Conservation (phyloP, 2,329 filamentous ascomycete species). For the Aureobasidium melanogenum region DNA sequence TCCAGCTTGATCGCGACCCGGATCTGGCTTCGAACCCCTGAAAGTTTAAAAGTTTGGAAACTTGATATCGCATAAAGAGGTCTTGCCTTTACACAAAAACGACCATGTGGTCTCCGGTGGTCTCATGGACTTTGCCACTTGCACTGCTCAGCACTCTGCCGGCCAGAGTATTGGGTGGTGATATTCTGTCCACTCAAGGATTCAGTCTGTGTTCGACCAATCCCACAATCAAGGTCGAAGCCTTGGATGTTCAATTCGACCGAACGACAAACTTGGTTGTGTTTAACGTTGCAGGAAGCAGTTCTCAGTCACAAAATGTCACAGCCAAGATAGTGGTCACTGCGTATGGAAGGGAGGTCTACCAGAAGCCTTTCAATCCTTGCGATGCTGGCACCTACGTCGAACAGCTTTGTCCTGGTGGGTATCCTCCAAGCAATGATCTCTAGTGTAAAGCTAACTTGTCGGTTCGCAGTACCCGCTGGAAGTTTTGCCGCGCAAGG, state of each 20-base stretch:
- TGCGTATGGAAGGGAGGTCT: constrained; percentile 78
- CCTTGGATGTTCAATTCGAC: constrained; percentile 71
- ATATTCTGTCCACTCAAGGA: constrained; percentile 71
- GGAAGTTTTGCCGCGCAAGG: constrained; percentile 68
- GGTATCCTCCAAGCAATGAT: constrained; percentile 20
- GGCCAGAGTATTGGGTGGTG: constrained; percentile 50
- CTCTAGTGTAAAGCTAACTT: not conserved
- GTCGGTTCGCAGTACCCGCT: constrained; percentile 51
- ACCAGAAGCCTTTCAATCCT: constrained; percentile 72
- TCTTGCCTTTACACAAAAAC: not conserved
- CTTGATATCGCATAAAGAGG: not conserved
- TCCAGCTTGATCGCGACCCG: not conserved
- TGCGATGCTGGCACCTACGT: constrained; percentile 62
- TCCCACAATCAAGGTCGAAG: constrained; percentile 58
- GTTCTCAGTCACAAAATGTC: constrained; percentile 66
- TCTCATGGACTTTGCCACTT: constrained; percentile 19
- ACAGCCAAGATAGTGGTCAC: constrained; percentile 65
- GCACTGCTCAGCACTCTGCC: constrained; percentile 28
- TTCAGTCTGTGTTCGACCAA: constrained; percentile 63
- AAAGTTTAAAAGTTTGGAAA: constrained; percentile 2
- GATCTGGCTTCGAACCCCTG: not conserved
- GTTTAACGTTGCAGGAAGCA: constrained; percentile 78
- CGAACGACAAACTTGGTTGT: constrained; percentile 60
- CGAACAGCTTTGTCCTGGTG: constrained; percentile 71
- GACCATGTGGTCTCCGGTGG: constrained; percentile 22